Evolutionary conservation across 768 basidiomycete genomes (phyloP).

Genomic region (Lyophyllum decastes): DNA sequence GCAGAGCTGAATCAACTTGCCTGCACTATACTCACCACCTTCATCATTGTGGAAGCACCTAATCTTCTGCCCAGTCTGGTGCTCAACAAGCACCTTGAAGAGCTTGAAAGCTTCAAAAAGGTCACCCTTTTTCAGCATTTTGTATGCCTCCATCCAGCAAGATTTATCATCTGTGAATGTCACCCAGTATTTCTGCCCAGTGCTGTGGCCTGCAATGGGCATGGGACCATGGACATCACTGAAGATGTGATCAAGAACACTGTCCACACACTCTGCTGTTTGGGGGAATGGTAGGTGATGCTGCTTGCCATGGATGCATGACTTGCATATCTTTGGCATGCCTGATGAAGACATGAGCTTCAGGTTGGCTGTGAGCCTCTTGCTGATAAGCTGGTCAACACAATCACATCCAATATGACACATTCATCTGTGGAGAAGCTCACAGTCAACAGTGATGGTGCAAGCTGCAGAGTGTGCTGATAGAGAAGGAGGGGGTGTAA

Average conservation of each 20-base stretch:
- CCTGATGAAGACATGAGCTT: not conserved
- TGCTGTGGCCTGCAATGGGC: not conserved
- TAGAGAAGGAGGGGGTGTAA: not conserved
- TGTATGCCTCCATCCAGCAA: conserved; percentile 2
- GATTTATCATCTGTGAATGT: conserved; percentile 4
- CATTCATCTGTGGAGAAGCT: conserved; percentile 2
- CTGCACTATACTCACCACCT: conserved; percentile 35
- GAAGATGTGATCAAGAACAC: not conserved
- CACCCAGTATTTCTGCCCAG: not conserved
- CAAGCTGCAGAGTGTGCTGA: not conserved
- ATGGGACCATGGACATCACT: conserved; percentile 9
- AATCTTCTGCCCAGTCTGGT: conserved; percentile 23
- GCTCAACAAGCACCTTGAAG: conserved; percentile 36
- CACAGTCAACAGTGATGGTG: not conserved
- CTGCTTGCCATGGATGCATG: conserved; percentile 6
- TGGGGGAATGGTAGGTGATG: not conserved
- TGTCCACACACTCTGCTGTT: not conserved
- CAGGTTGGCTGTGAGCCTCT: not conserved
- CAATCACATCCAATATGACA: not conserved
- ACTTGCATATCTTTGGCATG: conserved; percentile 2
- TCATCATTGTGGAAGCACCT: conserved; percentile 31
- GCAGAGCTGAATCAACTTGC: conserved; percentile 21
- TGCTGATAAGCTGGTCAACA: not conserved
- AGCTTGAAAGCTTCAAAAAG: conserved; percentile 27
- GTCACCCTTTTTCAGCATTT: conserved; percentile 16